Percentiles rank a stretch among this genome's conserved stretches.
Evolutionary conservation across 2,329 filamentous ascomycete genomes (phyloP).

Genomic region (Hypoxylon rubiginosum): DNA sequence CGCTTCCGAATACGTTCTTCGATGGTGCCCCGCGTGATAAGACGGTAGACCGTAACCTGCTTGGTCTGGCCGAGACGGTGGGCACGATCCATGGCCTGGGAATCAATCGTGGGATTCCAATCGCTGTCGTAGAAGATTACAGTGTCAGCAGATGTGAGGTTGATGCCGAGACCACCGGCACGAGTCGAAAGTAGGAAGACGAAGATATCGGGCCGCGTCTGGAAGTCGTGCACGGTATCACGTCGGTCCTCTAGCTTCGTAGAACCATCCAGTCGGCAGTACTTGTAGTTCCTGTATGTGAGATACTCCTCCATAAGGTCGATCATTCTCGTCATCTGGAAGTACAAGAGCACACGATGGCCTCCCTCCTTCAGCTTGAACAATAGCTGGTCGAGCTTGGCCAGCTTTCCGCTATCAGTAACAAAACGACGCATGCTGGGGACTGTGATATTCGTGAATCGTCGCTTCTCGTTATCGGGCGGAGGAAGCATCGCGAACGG

Average conservation of each 20-base stretch:
- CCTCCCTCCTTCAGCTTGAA: conserved; percentile 91
- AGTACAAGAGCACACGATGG: conserved; percentile 95
- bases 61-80: conserved; percentile 96
- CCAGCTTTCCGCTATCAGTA: conserved; percentile 96
- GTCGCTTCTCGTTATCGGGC: conserved; percentile 83
- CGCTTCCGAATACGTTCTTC: conserved; percentile 98
- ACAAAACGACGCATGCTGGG: conserved; percentile 98
- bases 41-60: conserved; percentile 96
- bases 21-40: conserved; percentile 96
- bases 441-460: conserved; percentile 91
- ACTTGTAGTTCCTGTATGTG: conserved; percentile 99
- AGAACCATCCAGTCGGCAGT: conserved; percentile 94
- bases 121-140: conserved; percentile 99
- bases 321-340: conserved; percentile 99
- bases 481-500: conserved; percentile 76
- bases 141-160: conserved; percentile 94
- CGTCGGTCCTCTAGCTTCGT: conserved; percentile 97
- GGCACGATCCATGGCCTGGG: conserved; percentile 98
- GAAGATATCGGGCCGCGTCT: conserved; percentile 93
- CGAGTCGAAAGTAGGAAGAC: conserved; percentile 96
- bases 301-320: conserved; percentile 99
- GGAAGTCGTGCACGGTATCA: conserved; percentile 97
- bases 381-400: conserved; percentile 87
- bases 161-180: conserved; percentile 97
- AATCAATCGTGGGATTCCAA: conserved; percentile 99